Conservation (phyloP, 75 land plant genomes). For the Pinus albicaulis region DNA sequence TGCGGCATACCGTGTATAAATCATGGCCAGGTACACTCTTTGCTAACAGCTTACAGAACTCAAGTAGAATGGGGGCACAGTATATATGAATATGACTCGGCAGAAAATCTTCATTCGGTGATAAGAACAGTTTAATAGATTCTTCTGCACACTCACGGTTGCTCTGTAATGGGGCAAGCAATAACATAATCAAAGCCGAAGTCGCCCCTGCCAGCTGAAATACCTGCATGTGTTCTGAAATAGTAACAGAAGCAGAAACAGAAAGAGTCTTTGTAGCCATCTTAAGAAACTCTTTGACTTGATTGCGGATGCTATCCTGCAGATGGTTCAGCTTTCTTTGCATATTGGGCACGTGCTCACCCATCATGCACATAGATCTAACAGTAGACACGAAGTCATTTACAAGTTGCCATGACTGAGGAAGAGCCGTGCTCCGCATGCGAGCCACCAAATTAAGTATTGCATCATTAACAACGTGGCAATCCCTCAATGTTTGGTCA, state of each 20-base stretch:
- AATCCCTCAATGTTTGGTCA: conserved; percentile 60
- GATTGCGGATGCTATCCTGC: conserved; percentile 4
- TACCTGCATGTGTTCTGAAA: conserved; percentile 54
- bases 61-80: conserved; percentile 61
- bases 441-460: conserved; percentile 64
- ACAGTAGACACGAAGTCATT: conserved; percentile 56
- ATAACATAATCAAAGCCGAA: conserved; percentile 65
- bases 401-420: conserved; percentile 68
- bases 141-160: conserved; percentile 55
- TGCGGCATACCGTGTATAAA: conserved; percentile 63
- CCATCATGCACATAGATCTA: background rate
- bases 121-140: conserved; percentile 57
- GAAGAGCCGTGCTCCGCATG: conserved; percentile 59
- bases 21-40: conserved; percentile 30
- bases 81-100: conserved; percentile 32
- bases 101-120: conserved; percentile 25
- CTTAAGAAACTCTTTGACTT: conserved; percentile 52
- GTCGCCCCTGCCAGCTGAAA: conserved; percentile 59
- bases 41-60: conserved; percentile 71
- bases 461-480: conserved; percentile 52
- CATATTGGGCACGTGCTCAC: background rate
- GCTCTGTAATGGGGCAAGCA: conserved; percentile 30
- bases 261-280: conserved; percentile 25
- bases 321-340: background rate
- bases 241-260: conserved; percentile 17